Evolutionary conservation across 1,284 basidiomycete species (phyloP).

Genomic region (Peniophora sp.): DNA sequence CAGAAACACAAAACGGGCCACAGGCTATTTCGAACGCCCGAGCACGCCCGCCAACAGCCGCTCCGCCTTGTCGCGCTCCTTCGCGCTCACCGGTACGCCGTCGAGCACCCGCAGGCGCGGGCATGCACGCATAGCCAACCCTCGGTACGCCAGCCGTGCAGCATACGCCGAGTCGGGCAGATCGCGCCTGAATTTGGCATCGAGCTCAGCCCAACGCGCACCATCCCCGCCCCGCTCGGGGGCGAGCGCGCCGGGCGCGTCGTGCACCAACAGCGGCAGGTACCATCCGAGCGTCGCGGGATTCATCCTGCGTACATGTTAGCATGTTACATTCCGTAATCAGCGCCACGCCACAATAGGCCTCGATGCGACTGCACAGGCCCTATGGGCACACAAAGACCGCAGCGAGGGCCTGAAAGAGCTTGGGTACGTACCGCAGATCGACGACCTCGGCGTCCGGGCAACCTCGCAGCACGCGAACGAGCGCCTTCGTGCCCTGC

Average conservation of each 20-base stretch:
- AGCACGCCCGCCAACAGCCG: slow-evolving; percentile 52
- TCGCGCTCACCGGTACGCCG: slow-evolving; percentile 70
- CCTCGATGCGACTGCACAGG: not conserved
- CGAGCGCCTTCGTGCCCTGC: slow-evolving; percentile 59
- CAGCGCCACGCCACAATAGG: no score
- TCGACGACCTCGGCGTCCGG: slow-evolving; percentile 81
- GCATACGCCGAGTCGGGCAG: slow-evolving; percentile 84
- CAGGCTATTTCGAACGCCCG: slow-evolving; percentile 29
- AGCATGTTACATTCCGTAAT: not conserved
- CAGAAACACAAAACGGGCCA: slow-evolving; percentile 7
- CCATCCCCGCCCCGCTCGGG: slow-evolving; percentile 30
- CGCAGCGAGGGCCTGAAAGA: not conserved
- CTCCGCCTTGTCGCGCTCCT: slow-evolving; percentile 77
- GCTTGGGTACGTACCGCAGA: slow-evolving; percentile 65
- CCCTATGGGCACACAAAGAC: not conserved
- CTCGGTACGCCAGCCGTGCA: slow-evolving; percentile 80
- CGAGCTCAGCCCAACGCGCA: slow-evolving; percentile 62
- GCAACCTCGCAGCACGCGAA: slow-evolving; percentile 66
- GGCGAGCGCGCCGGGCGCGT: slow-evolving; percentile 59
- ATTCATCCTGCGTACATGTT: slow-evolving; percentile 64
- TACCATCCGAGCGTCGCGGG: slow-evolving; percentile 94
- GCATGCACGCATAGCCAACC: slow-evolving; percentile 75
- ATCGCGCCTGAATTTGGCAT: slow-evolving; percentile 79
- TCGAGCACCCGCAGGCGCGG: slow-evolving; percentile 65
- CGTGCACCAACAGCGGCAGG: slow-evolving; percentile 72